phyloP scores from a whole-genome alignment of 148 eudicot genomes.

The Camellia japonica region DNA sequence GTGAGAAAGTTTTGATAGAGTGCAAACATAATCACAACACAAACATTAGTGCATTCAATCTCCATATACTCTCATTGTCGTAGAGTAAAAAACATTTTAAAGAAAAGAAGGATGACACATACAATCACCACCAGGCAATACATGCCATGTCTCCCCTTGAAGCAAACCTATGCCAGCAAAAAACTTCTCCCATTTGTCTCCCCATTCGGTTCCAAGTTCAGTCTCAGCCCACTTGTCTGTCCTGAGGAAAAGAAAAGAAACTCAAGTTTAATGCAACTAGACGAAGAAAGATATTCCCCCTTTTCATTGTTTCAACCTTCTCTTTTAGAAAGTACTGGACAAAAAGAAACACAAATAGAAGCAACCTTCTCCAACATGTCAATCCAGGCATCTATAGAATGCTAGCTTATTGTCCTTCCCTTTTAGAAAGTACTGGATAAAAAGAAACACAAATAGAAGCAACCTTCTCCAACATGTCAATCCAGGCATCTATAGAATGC shows the following conservation, averaged over 20 bases:
- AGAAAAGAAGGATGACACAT: conserved; percentile 25
- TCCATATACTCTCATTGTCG: no score
- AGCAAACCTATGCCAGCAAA: conserved; percentile 94
- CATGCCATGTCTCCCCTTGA: conserved; percentile 99
- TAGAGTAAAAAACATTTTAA: background rate
- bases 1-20: background rate
- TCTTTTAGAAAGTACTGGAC: background rate
- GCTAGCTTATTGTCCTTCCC: background rate
- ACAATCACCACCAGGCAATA: conserved; percentile 75
- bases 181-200: conserved; percentile 97
- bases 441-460: background rate
- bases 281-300: background rate
- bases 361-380: background rate
- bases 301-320: background rate
- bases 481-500: background rate
- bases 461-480: background rate
- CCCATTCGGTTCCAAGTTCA: conserved; percentile 96
- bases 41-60: no score
- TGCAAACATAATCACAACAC: background rate
- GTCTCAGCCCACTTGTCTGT: conserved; percentile 99
- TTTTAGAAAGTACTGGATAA: background rate
- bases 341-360: background rate
- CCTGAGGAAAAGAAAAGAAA: conserved; percentile 42
- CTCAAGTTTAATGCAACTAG: conserved; percentile 4
- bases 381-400: background rate